Evolutionary conservation across 1,139 yeast genomes (phyloP), one percentile per base, ranked within the genome.

Genomic region (Zygoascus sp.): DNA sequence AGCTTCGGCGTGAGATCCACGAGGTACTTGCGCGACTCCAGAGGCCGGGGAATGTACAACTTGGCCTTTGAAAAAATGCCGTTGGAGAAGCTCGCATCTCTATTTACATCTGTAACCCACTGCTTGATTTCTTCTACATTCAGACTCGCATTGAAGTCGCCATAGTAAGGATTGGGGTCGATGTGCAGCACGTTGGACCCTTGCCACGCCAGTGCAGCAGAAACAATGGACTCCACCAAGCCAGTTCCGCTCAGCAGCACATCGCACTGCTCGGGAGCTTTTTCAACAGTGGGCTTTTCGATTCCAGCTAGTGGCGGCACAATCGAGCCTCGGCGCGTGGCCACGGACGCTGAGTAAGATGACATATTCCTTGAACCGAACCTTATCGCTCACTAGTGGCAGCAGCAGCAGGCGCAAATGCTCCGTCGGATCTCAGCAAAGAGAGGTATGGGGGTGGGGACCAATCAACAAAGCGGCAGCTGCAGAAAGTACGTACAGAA

Each of bases 131-230:
- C 96, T 57, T 87, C 95, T 44, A 88, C 79, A 20, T 95, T 84
- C 50, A 92, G 69, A 11, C 96, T 85, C 4, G 97, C 90, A 39
- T 82, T 76, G 44, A 83, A 75, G 62, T 89, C 97, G 10, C 98
- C 99, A 60, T 92, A 92, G 64, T 85, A 83, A 32, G 78, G 75
- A 59, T 87, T 83, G 48, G 80, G 73, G 64, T 92, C 98, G 41
- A 92, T 79, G 64, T 92, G 98, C 47, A 92, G 72, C 15, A 92
- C 97, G 53, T 76, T 81, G 15, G 92, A 82, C 11, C 97, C 97
- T 60, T 88, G 96, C 97, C 98, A 92, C 13, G 97, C 84, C 47
- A 92, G 73, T 0, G 97, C 92, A 3, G 97, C 96, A 0, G 97
- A 96, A 48, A 90, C 69, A 11, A 94, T 81, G 57, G 89, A 79